These are phyloP conservation scores for Cercospora canescens DNA, from an alignment of 2,329 filamentous ascomycete species.

Conservation along the genomic window DNA sequence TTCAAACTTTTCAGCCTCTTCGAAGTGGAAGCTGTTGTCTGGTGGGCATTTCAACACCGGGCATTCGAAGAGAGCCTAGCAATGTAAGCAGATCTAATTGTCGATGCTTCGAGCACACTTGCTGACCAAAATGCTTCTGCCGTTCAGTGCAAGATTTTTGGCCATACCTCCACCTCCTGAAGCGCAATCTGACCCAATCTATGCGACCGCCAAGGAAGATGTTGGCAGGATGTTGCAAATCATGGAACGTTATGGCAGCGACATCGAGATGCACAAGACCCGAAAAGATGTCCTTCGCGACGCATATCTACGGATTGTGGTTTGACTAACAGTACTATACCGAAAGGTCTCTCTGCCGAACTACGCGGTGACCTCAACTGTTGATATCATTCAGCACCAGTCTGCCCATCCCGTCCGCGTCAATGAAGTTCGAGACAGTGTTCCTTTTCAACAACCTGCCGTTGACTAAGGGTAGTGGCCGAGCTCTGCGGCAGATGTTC, in stretches of 20 bases:
- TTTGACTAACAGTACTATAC: slow-evolving; percentile 11
- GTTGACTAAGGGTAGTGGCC: no score
- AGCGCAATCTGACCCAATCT: slow-evolving; percentile 31
- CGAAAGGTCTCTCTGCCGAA: no score
- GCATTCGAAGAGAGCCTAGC: slow-evolving; percentile 74
- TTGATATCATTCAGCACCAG: no score
- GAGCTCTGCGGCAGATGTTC: background rate
- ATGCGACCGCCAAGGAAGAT: slow-evolving; percentile 44
- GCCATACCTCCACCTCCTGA: slow-evolving; percentile 10
- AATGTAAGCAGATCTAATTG: no score
- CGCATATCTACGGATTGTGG: slow-evolving; percentile 40
- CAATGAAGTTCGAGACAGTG: no score
- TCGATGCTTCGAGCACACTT: no score
- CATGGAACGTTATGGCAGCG: slow-evolving; percentile 45
- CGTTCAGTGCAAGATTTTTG: slow-evolving; percentile 32
- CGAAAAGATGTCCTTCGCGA: slow-evolving; percentile 48
- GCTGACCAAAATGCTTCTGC: no score
- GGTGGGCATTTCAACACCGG: slow-evolving; percentile 83
- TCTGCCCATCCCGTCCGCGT: no score
- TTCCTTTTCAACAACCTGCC: no score
- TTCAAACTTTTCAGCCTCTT: slow-evolving; percentile 72
- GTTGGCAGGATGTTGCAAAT: slow-evolving; percentile 48
- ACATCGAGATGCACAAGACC: slow-evolving; percentile 50
- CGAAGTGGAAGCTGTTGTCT: slow-evolving; percentile 71
- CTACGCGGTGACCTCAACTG: no score